Conservation (phyloP, 2,329 filamentous ascomycete species). For the Ascochyta koolunga region DNA sequence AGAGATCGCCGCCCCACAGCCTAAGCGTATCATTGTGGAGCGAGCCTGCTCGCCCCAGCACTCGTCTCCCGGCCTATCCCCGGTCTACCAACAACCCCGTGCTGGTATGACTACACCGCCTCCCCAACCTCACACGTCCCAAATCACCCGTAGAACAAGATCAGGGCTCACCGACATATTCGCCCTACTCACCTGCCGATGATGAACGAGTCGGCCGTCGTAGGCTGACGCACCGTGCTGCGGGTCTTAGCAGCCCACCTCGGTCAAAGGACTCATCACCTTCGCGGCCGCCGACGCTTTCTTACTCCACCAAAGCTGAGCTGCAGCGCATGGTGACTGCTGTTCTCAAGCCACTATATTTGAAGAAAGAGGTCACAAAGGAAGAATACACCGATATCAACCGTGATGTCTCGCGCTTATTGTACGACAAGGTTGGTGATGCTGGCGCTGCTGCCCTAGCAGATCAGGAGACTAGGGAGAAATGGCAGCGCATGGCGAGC, state of each 20-base stretch:
- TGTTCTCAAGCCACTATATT: constrained; percentile 82
- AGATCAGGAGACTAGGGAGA: constrained; percentile 68
- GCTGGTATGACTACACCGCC: constrained; percentile 72
- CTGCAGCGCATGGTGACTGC: constrained; percentile 87
- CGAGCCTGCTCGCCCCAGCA: constrained; percentile 51
- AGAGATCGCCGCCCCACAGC: constrained; percentile 45
- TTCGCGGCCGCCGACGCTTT: constrained; percentile 65
- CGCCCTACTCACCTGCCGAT: constrained; percentile 63
- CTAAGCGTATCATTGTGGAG: constrained; percentile 51
- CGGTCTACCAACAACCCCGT: constrained; percentile 70
- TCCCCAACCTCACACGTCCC: constrained; percentile 62
- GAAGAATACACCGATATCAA: constrained; percentile 95
- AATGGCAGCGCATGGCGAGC: constrained; percentile 77
- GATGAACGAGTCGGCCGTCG: constrained; percentile 48
- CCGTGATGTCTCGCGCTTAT: constrained; percentile 81
- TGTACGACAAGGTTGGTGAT: constrained; percentile 73
- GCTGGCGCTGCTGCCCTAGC: constrained; percentile 57
- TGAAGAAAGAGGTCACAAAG: constrained; percentile 77
- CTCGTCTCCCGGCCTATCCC: constrained; percentile 72
- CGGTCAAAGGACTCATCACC: constrained; percentile 72
- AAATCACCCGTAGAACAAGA: constrained; percentile 61
- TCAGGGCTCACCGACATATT: constrained; percentile 70
- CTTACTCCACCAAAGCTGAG: constrained; percentile 83
- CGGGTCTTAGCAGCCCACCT: constrained; percentile 48
- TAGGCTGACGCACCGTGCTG: constrained; percentile 36